phyloP scores from a whole-genome alignment of 441 rosid genomes.

The Populus hybrid region DNA sequence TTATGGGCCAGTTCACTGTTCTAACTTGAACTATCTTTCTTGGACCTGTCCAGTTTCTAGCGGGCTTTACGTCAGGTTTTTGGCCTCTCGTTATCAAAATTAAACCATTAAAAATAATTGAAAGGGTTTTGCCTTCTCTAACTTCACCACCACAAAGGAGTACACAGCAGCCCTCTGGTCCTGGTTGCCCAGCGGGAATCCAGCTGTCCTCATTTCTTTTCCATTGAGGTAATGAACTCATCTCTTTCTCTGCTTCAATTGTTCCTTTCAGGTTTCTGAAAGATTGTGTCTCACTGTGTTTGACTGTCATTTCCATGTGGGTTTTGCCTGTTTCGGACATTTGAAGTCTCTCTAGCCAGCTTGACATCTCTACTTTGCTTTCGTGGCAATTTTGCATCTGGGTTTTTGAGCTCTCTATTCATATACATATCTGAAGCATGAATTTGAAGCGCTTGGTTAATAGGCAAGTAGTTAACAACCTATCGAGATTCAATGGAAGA shows the following conservation, averaged over 20 bases:
- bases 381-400: neutral
- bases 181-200: neutral
- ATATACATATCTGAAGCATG: constrained; percentile 13
- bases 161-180: neutral
- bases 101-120: neutral
- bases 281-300: neutral
- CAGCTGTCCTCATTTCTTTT: neutral
- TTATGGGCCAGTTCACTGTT: neutral
- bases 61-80: neutral
- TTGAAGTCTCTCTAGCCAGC: neutral
- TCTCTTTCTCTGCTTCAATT: neutral
- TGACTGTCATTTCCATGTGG: neutral
- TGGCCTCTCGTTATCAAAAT: neutral
- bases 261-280: neutral
- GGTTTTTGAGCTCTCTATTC: neutral
- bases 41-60: neutral
- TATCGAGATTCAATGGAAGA: constrained; percentile 37
- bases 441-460: constrained; percentile 46
- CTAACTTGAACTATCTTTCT: neutral
- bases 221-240: neutral
- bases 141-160: neutral
- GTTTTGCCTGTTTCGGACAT: neutral
- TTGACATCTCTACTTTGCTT: neutral
- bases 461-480: constrained; percentile 30
- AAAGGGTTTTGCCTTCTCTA: neutral